Conservation (phyloP, 2,329 filamentous ascomycete genomes). For the Lachnellula subtilissima region DNA sequence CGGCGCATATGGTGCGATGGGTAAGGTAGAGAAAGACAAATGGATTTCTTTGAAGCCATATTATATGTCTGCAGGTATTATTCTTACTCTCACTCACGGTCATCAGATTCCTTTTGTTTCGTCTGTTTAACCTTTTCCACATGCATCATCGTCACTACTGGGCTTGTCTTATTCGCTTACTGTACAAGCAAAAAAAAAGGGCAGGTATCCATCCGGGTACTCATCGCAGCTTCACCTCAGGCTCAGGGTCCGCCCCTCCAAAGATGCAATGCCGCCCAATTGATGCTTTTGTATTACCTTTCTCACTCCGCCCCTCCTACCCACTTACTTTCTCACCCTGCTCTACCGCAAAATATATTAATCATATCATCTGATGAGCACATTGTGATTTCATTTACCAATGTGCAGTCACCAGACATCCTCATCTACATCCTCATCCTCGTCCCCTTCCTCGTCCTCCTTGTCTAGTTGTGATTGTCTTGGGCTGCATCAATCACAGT, state of each 20-base stretch:
- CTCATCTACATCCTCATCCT: too few relatives aligned
- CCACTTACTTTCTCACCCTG: neutral
- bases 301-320: neutral
- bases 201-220: constrained; percentile 11
- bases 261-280: neutral
- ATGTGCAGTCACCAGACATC: neutral
- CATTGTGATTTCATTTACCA: neutral
- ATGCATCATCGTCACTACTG: too few relatives aligned
- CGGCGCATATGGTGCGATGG: too few relatives aligned
- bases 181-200: neutral
- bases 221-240: neutral
- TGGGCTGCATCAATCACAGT: neutral
- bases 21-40: too few relatives aligned
- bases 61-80: too few relatives aligned
- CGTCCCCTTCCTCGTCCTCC: neutral
- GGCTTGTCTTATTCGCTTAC: neutral
- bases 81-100: too few relatives aligned
- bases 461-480: neutral
- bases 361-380: neutral
- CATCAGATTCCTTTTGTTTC: too few relatives aligned
- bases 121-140: too few relatives aligned
- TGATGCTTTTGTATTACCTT: neutral
- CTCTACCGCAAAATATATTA: neutral
- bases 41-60: too few relatives aligned
- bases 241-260: neutral